Conservation (phyloP, 2,329 filamentous ascomycete genomes). For the Fusarium nematophilum region DNA sequence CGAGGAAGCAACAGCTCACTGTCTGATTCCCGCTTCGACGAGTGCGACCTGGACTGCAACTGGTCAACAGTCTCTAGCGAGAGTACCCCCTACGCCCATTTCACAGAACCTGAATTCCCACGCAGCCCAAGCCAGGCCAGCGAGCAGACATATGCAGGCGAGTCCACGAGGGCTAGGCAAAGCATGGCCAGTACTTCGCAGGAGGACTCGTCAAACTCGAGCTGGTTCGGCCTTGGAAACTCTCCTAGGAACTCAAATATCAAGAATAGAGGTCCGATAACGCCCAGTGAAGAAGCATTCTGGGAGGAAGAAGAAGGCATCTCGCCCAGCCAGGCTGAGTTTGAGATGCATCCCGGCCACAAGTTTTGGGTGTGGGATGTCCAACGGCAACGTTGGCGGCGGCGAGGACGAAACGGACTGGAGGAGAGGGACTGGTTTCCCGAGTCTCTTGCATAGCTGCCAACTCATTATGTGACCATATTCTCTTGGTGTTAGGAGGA, state of each 20-base stretch:
- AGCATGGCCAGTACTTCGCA: not conserved
- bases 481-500: no score
- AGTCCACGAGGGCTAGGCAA: not conserved
- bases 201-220: not conserved
- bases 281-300: no score
- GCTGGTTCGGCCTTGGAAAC: constrained; percentile 2
- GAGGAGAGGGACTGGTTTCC: constrained; percentile 25
- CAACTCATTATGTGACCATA: no score
- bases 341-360: constrained; percentile 20
- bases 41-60: not conserved
- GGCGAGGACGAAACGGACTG: constrained; percentile 4
- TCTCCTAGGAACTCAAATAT: no score
- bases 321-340: not conserved
- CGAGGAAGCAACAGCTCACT: not conserved
- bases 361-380: constrained; percentile 23
- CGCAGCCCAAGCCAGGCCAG: not conserved
- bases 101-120: not conserved
- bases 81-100: not conserved
- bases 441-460: no score
- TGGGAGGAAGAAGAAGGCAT: not conserved
- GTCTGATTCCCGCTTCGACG: not conserved
- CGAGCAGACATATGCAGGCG: not conserved
- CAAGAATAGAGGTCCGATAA: not conserved
- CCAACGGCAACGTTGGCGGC: constrained; percentile 19
- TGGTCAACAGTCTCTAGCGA: not conserved